Evolutionary conservation across 768 basidiomycete species (phyloP).

Genomic region (Chlorophyllum brunneum): DNA sequence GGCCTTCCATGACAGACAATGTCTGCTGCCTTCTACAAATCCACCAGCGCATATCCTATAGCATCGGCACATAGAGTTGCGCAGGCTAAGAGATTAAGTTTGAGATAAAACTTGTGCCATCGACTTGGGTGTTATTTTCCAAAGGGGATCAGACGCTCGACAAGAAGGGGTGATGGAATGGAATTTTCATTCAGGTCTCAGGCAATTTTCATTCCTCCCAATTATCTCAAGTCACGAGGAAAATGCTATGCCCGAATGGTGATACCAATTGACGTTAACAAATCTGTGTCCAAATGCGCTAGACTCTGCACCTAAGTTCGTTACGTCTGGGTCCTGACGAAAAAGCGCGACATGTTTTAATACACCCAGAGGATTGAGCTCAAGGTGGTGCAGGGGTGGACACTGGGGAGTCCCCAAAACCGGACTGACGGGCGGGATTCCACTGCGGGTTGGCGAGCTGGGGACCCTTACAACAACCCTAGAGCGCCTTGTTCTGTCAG

Average conservation of each 20-base stretch:
- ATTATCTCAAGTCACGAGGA: background rate
- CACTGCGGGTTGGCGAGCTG: background rate
- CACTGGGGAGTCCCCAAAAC: background rate
- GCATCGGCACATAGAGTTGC: slow-evolving; percentile 21
- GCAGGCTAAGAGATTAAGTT: slow-evolving; percentile 31
- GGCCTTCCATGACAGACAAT: background rate
- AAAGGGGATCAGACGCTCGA: too few species aligned
- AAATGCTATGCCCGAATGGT: background rate
- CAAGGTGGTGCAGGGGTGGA: background rate
- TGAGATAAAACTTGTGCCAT: slow-evolving; percentile 23
- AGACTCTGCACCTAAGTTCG: too few species aligned
- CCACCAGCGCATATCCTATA: background rate
- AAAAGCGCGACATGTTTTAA: too few species aligned
- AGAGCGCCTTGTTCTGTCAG: too few species aligned
- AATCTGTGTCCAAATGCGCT: background rate
- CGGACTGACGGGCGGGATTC: background rate
- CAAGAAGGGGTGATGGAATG: too few species aligned
- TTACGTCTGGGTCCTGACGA: too few species aligned
- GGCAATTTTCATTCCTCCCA: background rate
- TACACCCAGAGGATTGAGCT: too few species aligned
- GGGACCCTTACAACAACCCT: slow-evolving; percentile 3
- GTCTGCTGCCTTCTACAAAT: background rate
- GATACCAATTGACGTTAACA: background rate
- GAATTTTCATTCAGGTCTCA: background rate
- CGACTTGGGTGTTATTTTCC: slow-evolving; percentile 14